phyloP scores from a whole-genome alignment of 2,329 filamentous ascomycete species.

The Fusarium drepaniforme region DNA sequence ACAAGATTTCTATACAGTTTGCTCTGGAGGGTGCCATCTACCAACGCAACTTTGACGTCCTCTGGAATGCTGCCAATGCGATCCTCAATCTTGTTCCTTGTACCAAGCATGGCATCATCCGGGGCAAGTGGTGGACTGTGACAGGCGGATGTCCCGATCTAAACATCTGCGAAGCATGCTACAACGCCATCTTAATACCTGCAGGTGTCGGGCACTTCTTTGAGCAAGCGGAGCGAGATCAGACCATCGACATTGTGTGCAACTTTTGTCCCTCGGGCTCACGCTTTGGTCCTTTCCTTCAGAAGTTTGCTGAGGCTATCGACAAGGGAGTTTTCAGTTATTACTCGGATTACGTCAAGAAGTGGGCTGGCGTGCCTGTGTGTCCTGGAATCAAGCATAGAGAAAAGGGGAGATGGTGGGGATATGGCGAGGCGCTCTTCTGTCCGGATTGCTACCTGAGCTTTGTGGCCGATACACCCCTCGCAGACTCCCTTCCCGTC shows the following conservation, averaged over 20 bases:
- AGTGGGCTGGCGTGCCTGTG: conserved; percentile 42
- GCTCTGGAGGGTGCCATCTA: conserved; percentile 44
- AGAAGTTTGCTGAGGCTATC: conserved; percentile 44
- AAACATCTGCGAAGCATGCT: conserved; percentile 51
- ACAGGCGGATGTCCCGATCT: conserved; percentile 36
- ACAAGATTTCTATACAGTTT: conserved; percentile 36
- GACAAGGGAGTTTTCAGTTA: conserved; percentile 49
- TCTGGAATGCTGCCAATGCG: conserved; percentile 41
- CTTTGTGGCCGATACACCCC: conserved; percentile 45
- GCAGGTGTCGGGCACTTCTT: conserved; percentile 46
- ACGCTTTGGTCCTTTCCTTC: conserved; percentile 43
- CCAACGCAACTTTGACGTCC: conserved; percentile 42
- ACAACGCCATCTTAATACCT: conserved; percentile 45
- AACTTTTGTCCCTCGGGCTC: conserved; percentile 44
- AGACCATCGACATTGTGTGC: conserved; percentile 43
- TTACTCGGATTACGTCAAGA: conserved; percentile 44
- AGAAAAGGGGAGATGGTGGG: conserved; percentile 49
- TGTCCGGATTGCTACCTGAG: conserved; percentile 51
- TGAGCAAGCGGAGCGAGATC: conserved; percentile 32
- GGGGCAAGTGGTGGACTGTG: conserved; percentile 52
- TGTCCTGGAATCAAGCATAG: conserved; percentile 47
- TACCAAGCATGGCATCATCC: conserved; percentile 42
- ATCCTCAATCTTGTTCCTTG: conserved; percentile 44
- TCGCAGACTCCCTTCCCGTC: conserved; percentile 43
- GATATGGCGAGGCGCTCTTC: conserved; percentile 48